Evolutionary conservation across 805 yeast genomes (phyloP).

Genomic region (Ogataea glucozyma): DNA sequence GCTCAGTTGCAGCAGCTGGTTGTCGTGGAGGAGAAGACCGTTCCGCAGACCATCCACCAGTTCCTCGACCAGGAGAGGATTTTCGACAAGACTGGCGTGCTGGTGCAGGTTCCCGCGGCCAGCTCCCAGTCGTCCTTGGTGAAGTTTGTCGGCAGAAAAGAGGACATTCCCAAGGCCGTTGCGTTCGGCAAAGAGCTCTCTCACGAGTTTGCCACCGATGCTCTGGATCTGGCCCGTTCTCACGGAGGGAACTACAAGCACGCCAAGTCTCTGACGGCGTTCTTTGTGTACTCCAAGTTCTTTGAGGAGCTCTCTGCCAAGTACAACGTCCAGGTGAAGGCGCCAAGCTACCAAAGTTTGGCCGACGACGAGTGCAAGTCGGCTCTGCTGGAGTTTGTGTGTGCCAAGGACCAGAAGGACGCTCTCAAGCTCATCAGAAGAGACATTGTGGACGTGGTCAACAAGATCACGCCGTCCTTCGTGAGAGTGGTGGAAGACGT

Average conservation of each 20-base stretch:
- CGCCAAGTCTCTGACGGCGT: slow-evolving; percentile 73
- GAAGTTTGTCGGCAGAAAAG: slow-evolving; percentile 60
- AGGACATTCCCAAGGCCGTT: slow-evolving; percentile 61
- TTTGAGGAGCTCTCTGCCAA: slow-evolving; percentile 46
- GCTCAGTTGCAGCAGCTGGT: slow-evolving; percentile 46
- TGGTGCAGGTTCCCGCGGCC: slow-evolving; percentile 54
- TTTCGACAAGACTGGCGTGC: slow-evolving; percentile 54
- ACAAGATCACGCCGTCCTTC: slow-evolving; percentile 66
- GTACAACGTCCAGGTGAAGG: slow-evolving; percentile 44
- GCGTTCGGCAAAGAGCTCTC: slow-evolving; percentile 60
- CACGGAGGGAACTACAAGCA: slow-evolving; percentile 79
- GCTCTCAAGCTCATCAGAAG: slow-evolving; percentile 65
- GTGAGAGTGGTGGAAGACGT: slow-evolving; percentile 62
- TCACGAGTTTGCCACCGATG: slow-evolving; percentile 57
- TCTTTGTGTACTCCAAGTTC: slow-evolving; percentile 53
- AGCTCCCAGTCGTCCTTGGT: slow-evolving; percentile 47
- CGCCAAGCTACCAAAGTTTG: slow-evolving; percentile 49
- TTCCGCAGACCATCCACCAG: slow-evolving; percentile 70
- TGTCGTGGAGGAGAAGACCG: slow-evolving; percentile 54
- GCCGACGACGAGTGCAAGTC: slow-evolving; percentile 39
- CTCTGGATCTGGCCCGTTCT: slow-evolving; percentile 83
- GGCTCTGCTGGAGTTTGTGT: slow-evolving; percentile 64
- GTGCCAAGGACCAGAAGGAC: slow-evolving; percentile 44
- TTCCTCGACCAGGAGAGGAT: slow-evolving; percentile 60
- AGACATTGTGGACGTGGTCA: slow-evolving; percentile 71